These are phyloP conservation scores for Ceratobasidium sp. DNA, from an alignment of 1,284 basidiomycete species.

Conservation along the genomic window DNA sequence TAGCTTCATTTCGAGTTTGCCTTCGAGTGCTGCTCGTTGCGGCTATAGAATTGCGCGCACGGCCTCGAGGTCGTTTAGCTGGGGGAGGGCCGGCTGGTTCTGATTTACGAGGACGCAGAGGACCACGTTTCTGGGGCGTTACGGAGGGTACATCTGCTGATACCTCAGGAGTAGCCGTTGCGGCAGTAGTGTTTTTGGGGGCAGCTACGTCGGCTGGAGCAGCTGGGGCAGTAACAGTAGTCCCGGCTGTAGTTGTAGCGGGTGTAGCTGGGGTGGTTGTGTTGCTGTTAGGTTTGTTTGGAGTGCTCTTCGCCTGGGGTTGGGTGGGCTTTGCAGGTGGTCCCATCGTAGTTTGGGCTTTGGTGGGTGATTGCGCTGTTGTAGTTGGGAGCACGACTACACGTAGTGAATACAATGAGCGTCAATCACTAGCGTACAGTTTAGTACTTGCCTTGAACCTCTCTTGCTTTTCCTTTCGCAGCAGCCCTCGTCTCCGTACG, in stretches of 20 bases:
- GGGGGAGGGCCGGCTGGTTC: constrained; percentile 3
- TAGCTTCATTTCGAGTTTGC: neutral
- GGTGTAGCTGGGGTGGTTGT: neutral
- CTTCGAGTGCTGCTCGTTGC: constrained; percentile 6
- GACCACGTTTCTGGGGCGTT: constrained; percentile 29
- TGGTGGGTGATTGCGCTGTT: neutral
- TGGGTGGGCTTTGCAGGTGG: constrained; percentile 24
- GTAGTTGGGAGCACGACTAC: neutral
- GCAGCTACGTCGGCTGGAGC: neutral
- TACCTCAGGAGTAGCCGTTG: neutral
- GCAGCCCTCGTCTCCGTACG: constrained; percentile 19
- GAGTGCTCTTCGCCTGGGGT: neutral
- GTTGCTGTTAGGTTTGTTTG: neutral
- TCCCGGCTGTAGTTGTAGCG: neutral
- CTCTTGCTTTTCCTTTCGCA: constrained; percentile 33
- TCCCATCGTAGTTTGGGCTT: constrained; percentile 11
- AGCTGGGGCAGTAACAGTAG: neutral
- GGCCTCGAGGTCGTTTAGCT: constrained; percentile 25
- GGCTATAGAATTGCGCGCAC: constrained; percentile 23
- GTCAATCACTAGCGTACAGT: neutral
- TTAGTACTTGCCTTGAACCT: constrained; percentile 1
- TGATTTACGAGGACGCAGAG: constrained; percentile 38
- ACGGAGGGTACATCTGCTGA: constrained; percentile 7
- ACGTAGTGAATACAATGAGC: neutral
- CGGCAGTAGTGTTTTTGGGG: neutral